phyloP scores from a whole-genome alignment of 345 rosid species.

The Eucalyptus tenuipes region DNA sequence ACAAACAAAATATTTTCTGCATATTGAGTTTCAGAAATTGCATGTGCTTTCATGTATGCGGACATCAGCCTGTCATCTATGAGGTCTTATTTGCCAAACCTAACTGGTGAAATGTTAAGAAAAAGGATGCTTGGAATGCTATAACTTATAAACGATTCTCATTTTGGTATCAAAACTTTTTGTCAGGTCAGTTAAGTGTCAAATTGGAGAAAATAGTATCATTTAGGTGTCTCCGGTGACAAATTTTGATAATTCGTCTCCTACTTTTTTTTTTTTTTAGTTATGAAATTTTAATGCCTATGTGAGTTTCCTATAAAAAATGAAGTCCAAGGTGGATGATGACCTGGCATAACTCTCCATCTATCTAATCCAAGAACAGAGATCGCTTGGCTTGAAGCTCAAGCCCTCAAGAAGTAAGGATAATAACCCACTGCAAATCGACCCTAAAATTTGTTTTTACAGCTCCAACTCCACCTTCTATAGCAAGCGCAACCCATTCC shows the following conservation, averaged over 20 bases:
- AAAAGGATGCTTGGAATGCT: accelerated
- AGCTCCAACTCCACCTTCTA: not conserved
- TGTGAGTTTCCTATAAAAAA: not conserved
- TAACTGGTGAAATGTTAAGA: not conserved
- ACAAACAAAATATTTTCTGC: not conserved
- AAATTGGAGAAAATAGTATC: too few relatives aligned
- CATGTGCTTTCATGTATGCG: not conserved
- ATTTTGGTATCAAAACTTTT: too few relatives aligned
- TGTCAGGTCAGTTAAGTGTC: accelerated
- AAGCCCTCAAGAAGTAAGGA: not conserved
- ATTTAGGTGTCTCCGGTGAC: accelerated
- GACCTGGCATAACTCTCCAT: not conserved
- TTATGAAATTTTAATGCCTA: not conserved
- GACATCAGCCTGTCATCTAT: not conserved
- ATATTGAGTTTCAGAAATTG: not conserved
- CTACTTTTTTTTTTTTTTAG: accelerated
- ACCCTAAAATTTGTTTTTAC: not conserved
- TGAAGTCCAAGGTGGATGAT: not conserved
- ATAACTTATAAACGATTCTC: too few relatives aligned
- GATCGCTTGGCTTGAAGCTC: not conserved
- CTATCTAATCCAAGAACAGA: not conserved
- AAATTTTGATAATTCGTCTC: too few relatives aligned
- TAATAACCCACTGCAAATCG: not conserved
- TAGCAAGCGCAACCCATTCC: not conserved
- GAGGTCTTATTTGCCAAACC: not conserved